Base-by-base conservation (phyloP, 2,329 filamentous ascomycete species). In the Byssothecium circinans region DNA sequence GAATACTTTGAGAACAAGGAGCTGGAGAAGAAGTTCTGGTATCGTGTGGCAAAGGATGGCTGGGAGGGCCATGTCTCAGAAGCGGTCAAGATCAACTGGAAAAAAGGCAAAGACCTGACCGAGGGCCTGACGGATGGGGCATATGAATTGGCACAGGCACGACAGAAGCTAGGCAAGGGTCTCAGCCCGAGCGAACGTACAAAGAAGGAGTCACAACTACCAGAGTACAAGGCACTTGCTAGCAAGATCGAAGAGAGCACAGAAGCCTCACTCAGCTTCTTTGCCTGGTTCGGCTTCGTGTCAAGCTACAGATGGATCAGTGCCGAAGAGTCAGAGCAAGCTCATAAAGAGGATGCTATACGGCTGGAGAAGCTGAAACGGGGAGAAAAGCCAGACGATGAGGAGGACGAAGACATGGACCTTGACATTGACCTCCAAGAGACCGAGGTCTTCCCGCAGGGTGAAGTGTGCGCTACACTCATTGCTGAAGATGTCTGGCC, bases 11-110 rank as follows among this genome's bases (percentile, higher is more conserved):
- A 85, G 67, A 81, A 96, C 75, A 79, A 75, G 45, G 81, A 85
- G 44, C 75, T 97, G 40, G 88, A 92, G 75, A 97, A 97, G 85
- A 89, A 88, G 68, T 96, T 97, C 75, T 92, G 86, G 82, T 90
- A 86, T 79, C 85, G 91, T 57, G 81, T 81, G 69, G 78, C 81
- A 50, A 81, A 79, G 67, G 81, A 86, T 65, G 29, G 29, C 29
- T 91, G 83, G 83, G 78, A 81, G 29, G 89, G 89, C 29, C 80
- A 95, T 27, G 89, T 96, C 47, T 91, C 86, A 19, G 90, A 95
- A 76, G 92, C 92, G 5, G 89, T 96, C 57, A 80, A 85, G 59
- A 92, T 97, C 72, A 79, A 84, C 67, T 94, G 91, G 82, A 81
- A 83, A 62, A 73, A 77, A 56, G 87, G 82, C 65, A 88, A 88